Evolutionary conservation across 768 basidiomycete genomes (phyloP).

Genomic region (Tricholoma sp.): DNA sequence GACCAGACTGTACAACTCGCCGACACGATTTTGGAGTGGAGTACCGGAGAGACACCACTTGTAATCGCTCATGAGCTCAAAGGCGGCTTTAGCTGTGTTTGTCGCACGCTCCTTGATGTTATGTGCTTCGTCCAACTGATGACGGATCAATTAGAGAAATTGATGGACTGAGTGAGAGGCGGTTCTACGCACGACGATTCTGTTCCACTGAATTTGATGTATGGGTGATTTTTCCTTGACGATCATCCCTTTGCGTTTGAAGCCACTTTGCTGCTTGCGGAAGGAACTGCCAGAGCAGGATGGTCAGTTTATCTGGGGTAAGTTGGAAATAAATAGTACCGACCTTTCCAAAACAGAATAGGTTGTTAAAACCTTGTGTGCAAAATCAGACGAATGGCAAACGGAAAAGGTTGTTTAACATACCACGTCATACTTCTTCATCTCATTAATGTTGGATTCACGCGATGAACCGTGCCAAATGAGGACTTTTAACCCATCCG

Average conservation of each 20-base stretch:
- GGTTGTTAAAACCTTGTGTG: conserved; percentile 68
- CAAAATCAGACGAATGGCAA: not conserved
- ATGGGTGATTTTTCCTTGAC: conserved; percentile 86
- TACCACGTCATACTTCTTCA: conserved; percentile 87
- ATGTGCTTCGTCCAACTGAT: conserved; percentile 89
- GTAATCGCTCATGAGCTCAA: conserved; percentile 74
- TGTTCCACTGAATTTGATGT: conserved; percentile 81
- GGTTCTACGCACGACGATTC: conserved; percentile 55
- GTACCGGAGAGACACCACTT: conserved; percentile 98
- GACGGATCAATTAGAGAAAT: not conserved
- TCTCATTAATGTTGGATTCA: conserved; percentile 55
- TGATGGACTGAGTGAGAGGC: not conserved
- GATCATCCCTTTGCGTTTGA: conserved; percentile 78
- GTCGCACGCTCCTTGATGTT: conserved; percentile 95
- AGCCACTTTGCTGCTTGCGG: conserved; percentile 89
- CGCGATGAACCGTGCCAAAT: conserved; percentile 90
- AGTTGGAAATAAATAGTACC: not conserved
- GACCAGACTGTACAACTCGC: conserved; percentile 93
- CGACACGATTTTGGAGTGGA: conserved; percentile 96
- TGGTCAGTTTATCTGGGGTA: not conserved
- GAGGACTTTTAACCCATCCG: conserved; percentile 76
- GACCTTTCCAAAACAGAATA: conserved; percentile 81
- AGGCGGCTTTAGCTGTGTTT: conserved; percentile 96
- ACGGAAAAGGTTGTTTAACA: conserved; percentile 16
- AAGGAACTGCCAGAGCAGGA: conserved; percentile 51